A percentile compares a stretch with the other conserved stretches of the same genome.
These are phyloP conservation scores for Xylariaceae sp. DNA, from an alignment of 2,329 filamentous ascomycete species.

Conservation along the genomic window DNA sequence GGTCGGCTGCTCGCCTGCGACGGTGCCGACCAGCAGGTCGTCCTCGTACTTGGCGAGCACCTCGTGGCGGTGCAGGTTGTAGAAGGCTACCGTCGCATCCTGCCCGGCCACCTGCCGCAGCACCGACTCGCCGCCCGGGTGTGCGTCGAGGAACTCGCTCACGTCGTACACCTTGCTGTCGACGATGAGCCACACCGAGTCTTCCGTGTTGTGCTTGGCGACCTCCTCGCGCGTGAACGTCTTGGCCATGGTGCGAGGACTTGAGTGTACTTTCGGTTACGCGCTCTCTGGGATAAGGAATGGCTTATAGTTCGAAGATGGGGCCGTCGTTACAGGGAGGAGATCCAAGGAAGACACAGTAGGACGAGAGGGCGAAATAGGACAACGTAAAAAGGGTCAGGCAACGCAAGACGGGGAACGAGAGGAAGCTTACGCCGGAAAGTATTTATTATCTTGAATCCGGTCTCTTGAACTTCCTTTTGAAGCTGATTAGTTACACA, in stretches of 20 bases:
- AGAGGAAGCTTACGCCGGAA: neutral
- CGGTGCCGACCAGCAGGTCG: constrained; percentile 74
- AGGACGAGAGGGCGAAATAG: neutral
- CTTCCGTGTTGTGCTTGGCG: constrained; percentile 75
- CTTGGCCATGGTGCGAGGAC: constrained; percentile 43
- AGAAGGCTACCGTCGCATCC: constrained; percentile 83
- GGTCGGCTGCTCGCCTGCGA: constrained; percentile 76
- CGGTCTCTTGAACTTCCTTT: constrained; percentile 6
- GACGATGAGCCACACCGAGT: constrained; percentile 82
- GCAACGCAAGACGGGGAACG: neutral
- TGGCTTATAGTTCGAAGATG: neutral
- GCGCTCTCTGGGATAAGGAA: neutral
- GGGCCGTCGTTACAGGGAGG: no score
- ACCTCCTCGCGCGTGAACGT: constrained; percentile 69
- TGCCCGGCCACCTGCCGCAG: constrained; percentile 80
- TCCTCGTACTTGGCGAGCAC: constrained; percentile 80
- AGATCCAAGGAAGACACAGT: neutral
- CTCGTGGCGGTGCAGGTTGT: constrained; percentile 91
- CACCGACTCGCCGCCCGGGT: constrained; percentile 82
- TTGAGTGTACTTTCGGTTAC: no score
- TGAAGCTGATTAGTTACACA: constrained; percentile 1
- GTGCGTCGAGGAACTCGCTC: constrained; percentile 82
- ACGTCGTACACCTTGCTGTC: constrained; percentile 89
- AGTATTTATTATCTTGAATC: constrained; percentile 13
- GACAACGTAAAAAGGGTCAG: neutral